Conservation (phyloP, 768 basidiomycete genomes). For the Tulasnella sp. region DNA sequence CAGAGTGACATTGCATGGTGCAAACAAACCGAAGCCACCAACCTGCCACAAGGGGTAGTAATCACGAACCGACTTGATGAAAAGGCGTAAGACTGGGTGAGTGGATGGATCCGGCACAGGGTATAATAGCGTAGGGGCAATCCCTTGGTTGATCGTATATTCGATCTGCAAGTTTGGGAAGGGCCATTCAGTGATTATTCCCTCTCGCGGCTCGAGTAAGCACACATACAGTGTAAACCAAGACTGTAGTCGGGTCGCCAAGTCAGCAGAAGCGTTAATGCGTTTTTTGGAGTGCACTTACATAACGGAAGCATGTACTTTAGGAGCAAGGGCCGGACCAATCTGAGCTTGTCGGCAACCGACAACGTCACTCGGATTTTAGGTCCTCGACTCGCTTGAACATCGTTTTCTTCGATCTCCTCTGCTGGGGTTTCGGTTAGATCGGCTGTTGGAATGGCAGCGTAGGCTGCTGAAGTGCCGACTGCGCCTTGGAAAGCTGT, state of each 20-base stretch:
- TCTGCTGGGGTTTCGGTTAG: slow-evolving; percentile 34
- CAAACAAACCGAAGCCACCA: neutral
- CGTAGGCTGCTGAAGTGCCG: slow-evolving; percentile 28
- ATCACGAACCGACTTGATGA: slow-evolving; percentile 79
- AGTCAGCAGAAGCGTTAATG: neutral
- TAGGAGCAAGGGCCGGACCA: slow-evolving; percentile 69
- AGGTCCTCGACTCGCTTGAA: neutral
- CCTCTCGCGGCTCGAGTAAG: neutral
- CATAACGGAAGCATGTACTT: slow-evolving; percentile 93
- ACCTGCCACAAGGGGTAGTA: slow-evolving; percentile 97
- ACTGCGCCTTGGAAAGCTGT: slow-evolving; percentile 26
- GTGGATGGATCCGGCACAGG: slow-evolving; percentile 60
- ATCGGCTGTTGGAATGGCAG: slow-evolving; percentile 36
- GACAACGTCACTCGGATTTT: slow-evolving; percentile 46
- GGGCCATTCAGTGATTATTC: neutral
- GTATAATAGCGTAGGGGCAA: slow-evolving; percentile 84
- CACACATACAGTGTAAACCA: slow-evolving; percentile 51
- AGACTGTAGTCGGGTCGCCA: slow-evolving; percentile 37
- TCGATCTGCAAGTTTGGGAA: slow-evolving; percentile 51
- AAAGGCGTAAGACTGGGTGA: slow-evolving; percentile 56
- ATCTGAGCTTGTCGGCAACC: slow-evolving; percentile 63
- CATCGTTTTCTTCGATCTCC: slow-evolving; percentile 30
- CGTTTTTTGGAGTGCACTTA: slow-evolving; percentile 35
- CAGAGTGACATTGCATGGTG: neutral
- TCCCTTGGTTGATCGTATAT: slow-evolving; percentile 91